Evolutionary conservation across 768 basidiomycete genomes (phyloP).

Genomic region (Scleroderma bovista): DNA sequence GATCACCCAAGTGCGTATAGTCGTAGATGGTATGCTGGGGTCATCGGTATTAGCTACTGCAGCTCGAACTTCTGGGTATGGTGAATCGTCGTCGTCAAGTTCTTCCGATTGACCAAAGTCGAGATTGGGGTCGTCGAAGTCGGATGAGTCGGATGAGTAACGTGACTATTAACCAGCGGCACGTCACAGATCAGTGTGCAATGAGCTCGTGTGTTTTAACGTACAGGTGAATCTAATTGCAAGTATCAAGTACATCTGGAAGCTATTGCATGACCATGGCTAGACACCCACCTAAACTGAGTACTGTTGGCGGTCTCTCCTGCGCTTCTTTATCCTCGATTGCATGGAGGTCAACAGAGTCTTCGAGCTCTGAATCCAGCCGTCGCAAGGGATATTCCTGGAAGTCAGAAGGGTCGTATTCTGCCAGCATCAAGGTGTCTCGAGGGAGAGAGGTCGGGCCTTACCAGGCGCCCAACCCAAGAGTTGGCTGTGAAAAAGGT

Average conservation of each 20-base stretch:
- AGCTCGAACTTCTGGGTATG: conserved; percentile 68
- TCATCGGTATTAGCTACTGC: conserved; percentile 71
- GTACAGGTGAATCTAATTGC: too few relatives aligned
- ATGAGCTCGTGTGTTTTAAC: too few relatives aligned
- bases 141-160: conserved; percentile 3
- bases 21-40: conserved; percentile 52
- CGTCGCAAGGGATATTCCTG: conserved; percentile 14
- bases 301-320: conserved; percentile 4
- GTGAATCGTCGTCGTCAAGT: conserved; percentile 59
- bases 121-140: conserved; percentile 24
- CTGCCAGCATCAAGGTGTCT: conserved; percentile 15
- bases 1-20: conserved; percentile 65
- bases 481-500: conserved; percentile 5
- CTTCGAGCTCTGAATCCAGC: conserved; percentile 5
- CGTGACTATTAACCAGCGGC: conserved; percentile 5
- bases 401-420: conserved; percentile 5
- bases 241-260: not conserved
- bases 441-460: conserved; percentile 4
- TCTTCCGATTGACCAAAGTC: conserved; percentile 8
- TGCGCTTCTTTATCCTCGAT: conserved; percentile 23
- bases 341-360: conserved; percentile 11
- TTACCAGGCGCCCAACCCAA: not conserved
- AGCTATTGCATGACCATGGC: not conserved
- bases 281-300: conserved; percentile 16
- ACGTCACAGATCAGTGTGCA: too few relatives aligned